Conservation (phyloP, 306 rosid genomes). For the Dalbergia cochinchinensis region DNA sequence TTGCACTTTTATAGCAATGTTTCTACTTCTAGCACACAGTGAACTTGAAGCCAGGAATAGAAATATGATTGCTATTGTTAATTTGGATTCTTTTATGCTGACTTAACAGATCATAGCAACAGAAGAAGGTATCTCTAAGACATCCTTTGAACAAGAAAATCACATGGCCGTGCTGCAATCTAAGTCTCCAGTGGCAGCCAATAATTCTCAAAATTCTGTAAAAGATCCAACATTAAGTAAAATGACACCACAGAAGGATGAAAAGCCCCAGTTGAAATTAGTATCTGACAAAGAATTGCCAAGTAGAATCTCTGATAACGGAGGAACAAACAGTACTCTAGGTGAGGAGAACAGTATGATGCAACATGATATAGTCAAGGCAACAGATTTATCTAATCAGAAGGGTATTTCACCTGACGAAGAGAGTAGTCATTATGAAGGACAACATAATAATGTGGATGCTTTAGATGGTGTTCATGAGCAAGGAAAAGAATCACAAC, state of each 20-base stretch:
- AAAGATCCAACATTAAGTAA: slow-evolving; percentile 25
- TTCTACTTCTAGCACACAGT: slow-evolving; percentile 23
- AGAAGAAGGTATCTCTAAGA: slow-evolving; percentile 21
- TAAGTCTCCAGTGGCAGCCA: slow-evolving; percentile 18
- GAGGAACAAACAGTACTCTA: slow-evolving; percentile 5
- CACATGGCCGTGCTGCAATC: slow-evolving; percentile 18
- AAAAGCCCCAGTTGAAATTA: slow-evolving; percentile 35
- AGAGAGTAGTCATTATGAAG: slow-evolving; percentile 37
- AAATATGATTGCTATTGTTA: slow-evolving; percentile 20
- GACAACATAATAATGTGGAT: slow-evolving; percentile 22
- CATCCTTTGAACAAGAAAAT: slow-evolving; percentile 42
- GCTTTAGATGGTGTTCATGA: slow-evolving; percentile 24
- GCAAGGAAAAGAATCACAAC: slow-evolving; percentile 37
- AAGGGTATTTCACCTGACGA: slow-evolving; percentile 15
- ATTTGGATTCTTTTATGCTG: slow-evolving; percentile 37
- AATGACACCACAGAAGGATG: slow-evolving; percentile 34
- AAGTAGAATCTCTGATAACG: slow-evolving; percentile 37
- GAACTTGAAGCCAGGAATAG: not conserved
- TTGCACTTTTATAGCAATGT: slow-evolving; percentile 1
- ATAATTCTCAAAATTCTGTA: slow-evolving; percentile 18
- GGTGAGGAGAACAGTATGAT: slow-evolving; percentile 45
- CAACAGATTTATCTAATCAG: not conserved
- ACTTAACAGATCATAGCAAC: slow-evolving; percentile 50
- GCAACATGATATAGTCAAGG: slow-evolving; percentile 38
- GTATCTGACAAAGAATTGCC: slow-evolving; percentile 17